phyloP scores from a whole-genome alignment of 1,139 yeast genomes.

The Torulaspora pretoriensis region DNA sequence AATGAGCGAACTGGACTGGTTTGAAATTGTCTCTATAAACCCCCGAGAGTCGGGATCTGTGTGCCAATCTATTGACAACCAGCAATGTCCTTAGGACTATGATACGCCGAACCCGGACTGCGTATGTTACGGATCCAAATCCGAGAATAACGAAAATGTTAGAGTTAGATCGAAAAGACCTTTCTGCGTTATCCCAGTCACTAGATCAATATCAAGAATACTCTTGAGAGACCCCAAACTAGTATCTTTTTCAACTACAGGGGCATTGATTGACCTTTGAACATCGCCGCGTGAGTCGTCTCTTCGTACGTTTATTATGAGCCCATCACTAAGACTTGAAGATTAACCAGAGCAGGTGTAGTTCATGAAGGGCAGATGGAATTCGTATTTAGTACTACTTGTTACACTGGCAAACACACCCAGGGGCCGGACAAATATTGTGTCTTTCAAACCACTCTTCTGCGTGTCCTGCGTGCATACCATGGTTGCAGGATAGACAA shows the following conservation, averaged over 20 bases:
- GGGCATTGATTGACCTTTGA: conserved; percentile 2
- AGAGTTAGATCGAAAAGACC: too few relatives aligned
- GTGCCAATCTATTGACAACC: not conserved
- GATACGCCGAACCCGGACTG: not conserved
- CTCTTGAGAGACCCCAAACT: conserved; percentile 2
- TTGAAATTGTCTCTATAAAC: not conserved
- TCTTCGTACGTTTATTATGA: conserved; percentile 7
- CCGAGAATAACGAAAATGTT: not conserved
- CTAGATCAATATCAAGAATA: not conserved
- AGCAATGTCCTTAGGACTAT: too few relatives aligned
- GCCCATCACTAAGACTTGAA: not conserved
- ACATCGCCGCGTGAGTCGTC: conserved; percentile 11
- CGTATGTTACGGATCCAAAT: not conserved
- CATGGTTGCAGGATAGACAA: conserved; percentile 87
- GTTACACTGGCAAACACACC: conserved; percentile 77
- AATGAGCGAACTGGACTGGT: not conserved
- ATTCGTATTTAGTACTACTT: conserved; percentile 20
- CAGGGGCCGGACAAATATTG: conserved; percentile 89
- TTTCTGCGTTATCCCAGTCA: too few relatives aligned
- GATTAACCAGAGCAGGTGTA: not conserved
- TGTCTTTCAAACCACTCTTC: conserved; percentile 92
- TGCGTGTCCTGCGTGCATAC: conserved; percentile 92
- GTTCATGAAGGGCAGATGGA: not conserved
- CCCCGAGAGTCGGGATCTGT: not conserved
- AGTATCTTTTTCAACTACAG: conserved; percentile 6